These are phyloP conservation scores for Flaveria trinervia DNA, from an alignment of 129 eudicot genomes.

Conservation along the genomic window DNA sequence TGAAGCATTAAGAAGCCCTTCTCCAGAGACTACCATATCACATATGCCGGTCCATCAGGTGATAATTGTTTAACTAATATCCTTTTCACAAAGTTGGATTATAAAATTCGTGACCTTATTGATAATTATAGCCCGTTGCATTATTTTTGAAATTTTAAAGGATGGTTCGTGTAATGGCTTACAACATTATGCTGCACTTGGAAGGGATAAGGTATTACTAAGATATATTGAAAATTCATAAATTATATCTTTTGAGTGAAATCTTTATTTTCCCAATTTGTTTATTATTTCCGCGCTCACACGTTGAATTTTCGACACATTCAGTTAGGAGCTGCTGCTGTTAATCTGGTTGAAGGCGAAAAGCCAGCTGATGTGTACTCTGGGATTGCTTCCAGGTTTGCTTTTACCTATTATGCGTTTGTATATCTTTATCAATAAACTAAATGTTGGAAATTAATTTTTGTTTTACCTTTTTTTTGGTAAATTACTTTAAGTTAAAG, in stretches of 20 bases:
- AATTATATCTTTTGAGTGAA: background rate
- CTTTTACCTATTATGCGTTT: background rate
- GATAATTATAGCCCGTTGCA: background rate
- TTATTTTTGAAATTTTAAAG: conserved; percentile 36
- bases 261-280: background rate
- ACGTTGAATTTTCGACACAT: background rate
- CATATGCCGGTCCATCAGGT: conserved; percentile 88
- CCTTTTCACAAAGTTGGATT: background rate
- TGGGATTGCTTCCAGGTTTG: conserved; percentile 87
- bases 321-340: conserved; percentile 94
- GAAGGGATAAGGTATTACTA: conserved; percentile 80
- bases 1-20: conserved; percentile 77
- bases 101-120: background rate
- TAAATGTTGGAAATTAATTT: background rate
- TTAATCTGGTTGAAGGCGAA: conserved; percentile 83
- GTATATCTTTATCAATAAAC: background rate
- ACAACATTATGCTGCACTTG: conserved; percentile 98
- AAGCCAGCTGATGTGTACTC: conserved; percentile 98
- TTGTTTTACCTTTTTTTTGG: background rate
- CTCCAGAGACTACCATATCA: conserved; percentile 74
- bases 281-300: background rate
- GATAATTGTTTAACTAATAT: background rate
- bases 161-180: conserved; percentile 98
- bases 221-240: background rate
- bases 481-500: background rate